Conservation (phyloP, 2,329 filamentous ascomycete species). For the Fusarium xyrophilum region DNA sequence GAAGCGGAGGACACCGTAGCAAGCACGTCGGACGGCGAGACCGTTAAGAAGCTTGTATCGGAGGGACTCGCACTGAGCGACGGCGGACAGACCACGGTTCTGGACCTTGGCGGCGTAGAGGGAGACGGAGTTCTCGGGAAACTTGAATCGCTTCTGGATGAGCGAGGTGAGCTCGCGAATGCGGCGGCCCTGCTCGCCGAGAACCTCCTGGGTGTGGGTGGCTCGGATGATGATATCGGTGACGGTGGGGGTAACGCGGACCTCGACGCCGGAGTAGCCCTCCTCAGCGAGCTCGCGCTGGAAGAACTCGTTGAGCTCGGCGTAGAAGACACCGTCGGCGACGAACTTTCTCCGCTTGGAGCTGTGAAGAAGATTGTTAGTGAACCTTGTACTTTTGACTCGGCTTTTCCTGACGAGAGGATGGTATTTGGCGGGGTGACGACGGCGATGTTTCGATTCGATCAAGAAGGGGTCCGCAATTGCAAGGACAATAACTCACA, state of each 20-base stretch:
- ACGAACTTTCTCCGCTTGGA: slow-evolving; percentile 95
- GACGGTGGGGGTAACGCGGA: slow-evolving; percentile 99
- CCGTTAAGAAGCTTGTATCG: slow-evolving; percentile 99
- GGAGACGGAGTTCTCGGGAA: slow-evolving; percentile 99
- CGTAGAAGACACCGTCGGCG: slow-evolving; percentile 99
- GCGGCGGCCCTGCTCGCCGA: slow-evolving; percentile 99
- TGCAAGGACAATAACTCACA: slow-evolving; percentile 56
- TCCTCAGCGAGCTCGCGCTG: slow-evolving; percentile 99
- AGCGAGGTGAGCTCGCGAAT: slow-evolving; percentile 99
- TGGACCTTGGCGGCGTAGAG: slow-evolving; percentile 99
- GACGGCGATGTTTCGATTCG: not conserved
- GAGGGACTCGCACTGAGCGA: slow-evolving; percentile 99
- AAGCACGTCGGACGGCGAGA: slow-evolving; percentile 96
- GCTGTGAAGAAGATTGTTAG: slow-evolving; percentile 54
- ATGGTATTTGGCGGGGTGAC: slow-evolving; percentile 21
- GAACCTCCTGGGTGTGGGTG: slow-evolving; percentile 99
- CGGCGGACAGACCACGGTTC: slow-evolving; percentile 99
- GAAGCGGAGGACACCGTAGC: slow-evolving; percentile 99
- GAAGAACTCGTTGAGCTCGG: slow-evolving; percentile 99
- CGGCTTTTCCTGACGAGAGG: not conserved
- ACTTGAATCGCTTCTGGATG: slow-evolving; percentile 99
- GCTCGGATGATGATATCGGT: slow-evolving; percentile 99
- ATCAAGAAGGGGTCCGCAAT: slow-evolving; percentile 1
- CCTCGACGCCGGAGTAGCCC: slow-evolving; percentile 99
- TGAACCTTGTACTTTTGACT: slow-evolving; percentile 12